Conservation (phyloP, 2,329 filamentous ascomycete species). For the Aspergillus fumigatiaffinis region DNA sequence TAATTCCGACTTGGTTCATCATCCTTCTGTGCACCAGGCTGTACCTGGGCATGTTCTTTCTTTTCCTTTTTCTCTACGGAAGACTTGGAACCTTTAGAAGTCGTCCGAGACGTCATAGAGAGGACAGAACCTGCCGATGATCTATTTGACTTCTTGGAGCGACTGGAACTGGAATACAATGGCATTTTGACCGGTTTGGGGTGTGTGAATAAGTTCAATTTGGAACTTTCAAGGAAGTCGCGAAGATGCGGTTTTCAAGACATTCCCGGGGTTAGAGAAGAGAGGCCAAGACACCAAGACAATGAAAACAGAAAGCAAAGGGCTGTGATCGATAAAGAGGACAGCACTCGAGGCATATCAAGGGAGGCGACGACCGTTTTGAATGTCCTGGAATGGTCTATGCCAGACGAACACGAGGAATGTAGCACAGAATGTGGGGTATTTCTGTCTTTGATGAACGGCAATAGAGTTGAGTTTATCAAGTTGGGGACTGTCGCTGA, state of each 20-base stretch:
- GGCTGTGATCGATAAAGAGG: constrained; percentile 3
- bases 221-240: neutral
- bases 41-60: constrained; percentile 10
- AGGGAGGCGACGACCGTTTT: constrained; percentile 9
- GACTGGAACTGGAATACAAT: constrained; percentile 21
- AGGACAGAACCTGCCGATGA: constrained; percentile 23
- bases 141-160: constrained; percentile 24
- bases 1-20: constrained; percentile 11
- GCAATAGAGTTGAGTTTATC: neutral
- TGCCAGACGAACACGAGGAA: constrained; percentile 7
- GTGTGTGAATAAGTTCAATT: constrained; percentile 5
- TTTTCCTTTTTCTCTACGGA: constrained; percentile 14
- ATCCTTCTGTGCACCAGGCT: constrained; percentile 8
- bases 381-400: constrained; percentile 3
- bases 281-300: constrained; percentile 9
- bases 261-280: constrained; percentile 4
- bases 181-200: constrained; percentile 25
- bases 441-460: neutral
- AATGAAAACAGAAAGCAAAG: constrained; percentile 2
- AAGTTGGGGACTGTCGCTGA: neutral
- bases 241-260: constrained; percentile 3
- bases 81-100: constrained; percentile 16
- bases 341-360: constrained; percentile 16
- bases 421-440: constrained; percentile 17
- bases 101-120: constrained; percentile 16